phyloP scores from a whole-genome alignment of 768 basidiomycete species.

The Coprinellus aureogranulatus region DNA sequence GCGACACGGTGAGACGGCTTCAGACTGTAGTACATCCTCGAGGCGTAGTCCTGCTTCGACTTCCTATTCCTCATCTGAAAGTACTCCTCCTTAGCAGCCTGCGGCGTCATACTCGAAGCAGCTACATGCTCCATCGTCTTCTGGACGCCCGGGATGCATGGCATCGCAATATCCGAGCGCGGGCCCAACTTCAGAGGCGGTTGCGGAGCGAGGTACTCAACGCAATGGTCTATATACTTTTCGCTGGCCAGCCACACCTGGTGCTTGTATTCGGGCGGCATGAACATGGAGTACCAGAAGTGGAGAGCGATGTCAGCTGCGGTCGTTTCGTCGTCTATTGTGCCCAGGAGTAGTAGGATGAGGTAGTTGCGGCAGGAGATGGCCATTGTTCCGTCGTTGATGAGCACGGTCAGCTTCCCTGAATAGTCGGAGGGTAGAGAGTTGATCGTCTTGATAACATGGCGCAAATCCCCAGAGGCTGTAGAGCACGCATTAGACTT shows the following conservation, averaged over 20 bases:
- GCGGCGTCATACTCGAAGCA: constrained; percentile 28
- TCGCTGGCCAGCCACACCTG: constrained; percentile 14
- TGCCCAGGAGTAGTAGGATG: constrained; percentile 34
- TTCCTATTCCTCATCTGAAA: constrained; percentile 28
- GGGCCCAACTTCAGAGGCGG: constrained; percentile 12
- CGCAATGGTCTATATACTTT: constrained; percentile 3
- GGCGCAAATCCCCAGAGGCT: constrained; percentile 46
- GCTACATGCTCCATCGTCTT: constrained; percentile 25
- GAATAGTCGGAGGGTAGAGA: constrained; percentile 35
- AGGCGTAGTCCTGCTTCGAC: constrained; percentile 29
- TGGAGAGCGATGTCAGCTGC: constrained; percentile 42
- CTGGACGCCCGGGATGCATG: too few species aligned
- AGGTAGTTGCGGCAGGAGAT: constrained; percentile 34
- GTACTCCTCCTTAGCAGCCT: constrained; percentile 27
- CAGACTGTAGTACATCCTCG: constrained; percentile 31
- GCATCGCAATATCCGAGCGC: too few species aligned
- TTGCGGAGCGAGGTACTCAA: constrained; percentile 28
- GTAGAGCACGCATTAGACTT: neutral
- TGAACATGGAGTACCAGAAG: constrained; percentile 42
- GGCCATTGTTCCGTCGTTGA: constrained; percentile 33
- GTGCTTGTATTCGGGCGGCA: constrained; percentile 28
- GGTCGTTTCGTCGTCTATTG: constrained; percentile 22
- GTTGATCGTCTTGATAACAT: constrained; percentile 39
- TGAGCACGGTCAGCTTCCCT: constrained; percentile 32
- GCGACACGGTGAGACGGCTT: constrained; percentile 43